Percentiles rank a stretch among this genome's conserved stretches.
Evolutionary conservation across 495 filamentous ascomycete genomes (phyloP).

Genomic region (Physcia stellaris): DNA sequence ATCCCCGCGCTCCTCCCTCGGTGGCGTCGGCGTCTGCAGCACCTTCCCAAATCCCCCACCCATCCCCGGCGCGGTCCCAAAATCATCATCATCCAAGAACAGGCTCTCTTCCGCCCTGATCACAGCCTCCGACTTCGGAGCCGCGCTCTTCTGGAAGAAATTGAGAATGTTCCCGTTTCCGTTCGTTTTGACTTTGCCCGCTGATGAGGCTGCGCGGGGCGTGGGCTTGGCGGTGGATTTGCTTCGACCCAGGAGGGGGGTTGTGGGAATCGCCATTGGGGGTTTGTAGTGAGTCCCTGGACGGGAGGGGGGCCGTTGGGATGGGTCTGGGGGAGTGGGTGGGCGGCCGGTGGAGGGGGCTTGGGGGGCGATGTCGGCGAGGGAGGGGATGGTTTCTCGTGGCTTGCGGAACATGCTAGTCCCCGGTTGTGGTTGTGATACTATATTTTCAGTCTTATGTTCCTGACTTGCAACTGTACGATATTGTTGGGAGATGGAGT

Average conservation of each 20-base stretch:
- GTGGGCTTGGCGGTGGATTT: slow-evolving; percentile 18
- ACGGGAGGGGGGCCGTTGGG: slow-evolving; percentile 16
- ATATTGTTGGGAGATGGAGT: neutral
- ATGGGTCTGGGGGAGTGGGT: slow-evolving; percentile 17
- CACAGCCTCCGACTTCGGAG: slow-evolving; percentile 7
- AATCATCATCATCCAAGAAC: slow-evolving; percentile 33
- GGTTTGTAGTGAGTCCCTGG: slow-evolving; percentile 29
- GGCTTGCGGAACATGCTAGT: slow-evolving; percentile 17
- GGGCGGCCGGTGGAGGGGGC: slow-evolving; percentile 15
- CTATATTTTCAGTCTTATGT: too few species aligned
- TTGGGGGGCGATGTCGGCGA: slow-evolving; percentile 1
- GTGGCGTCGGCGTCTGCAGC: slow-evolving; percentile 15
- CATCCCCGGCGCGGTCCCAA: too few species aligned
- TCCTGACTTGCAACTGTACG: neutral
- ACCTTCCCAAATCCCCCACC: slow-evolving; percentile 4
- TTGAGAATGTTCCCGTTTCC: slow-evolving; percentile 63
- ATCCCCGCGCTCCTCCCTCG: slow-evolving; percentile 24
- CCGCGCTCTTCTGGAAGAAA: slow-evolving; percentile 67
- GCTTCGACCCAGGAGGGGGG: slow-evolving; percentile 69
- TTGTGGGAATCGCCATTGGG: slow-evolving; percentile 79
- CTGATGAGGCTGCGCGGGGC: slow-evolving; percentile 10
- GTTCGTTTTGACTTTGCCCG: slow-evolving; percentile 22
- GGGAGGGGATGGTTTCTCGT: slow-evolving; percentile 7
- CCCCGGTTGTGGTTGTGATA: too few species aligned
- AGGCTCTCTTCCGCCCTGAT: slow-evolving; percentile 22